Base-by-base conservation (phyloP, 2,329 filamentous ascomycete genomes). In the Cladosporium sp. region DNA sequence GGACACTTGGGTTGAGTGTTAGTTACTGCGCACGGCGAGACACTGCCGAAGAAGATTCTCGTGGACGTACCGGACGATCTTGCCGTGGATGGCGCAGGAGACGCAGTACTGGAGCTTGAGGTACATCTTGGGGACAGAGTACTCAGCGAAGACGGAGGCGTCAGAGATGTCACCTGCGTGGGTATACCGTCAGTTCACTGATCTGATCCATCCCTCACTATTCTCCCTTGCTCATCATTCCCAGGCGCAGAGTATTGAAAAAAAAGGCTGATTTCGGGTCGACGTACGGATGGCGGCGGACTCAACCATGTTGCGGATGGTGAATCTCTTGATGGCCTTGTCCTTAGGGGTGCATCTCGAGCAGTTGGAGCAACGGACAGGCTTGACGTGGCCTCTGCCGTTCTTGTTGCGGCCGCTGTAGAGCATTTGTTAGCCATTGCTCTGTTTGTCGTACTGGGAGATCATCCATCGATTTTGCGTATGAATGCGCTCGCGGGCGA, bases 71-170 rank as follows among this genome's bases (percentile, higher is more conserved):
- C 93, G 92, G 78, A 98, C 94, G 77, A 98, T 98, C 88, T 98
- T 98, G 84, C 93, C 93, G 84, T 98, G 93, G 66, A 98, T 98
- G 72, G 93, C 93, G 80, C 93, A 98, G 78, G 92, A 97, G 73
- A 98, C 93, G 78, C 93, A 98, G 89, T 98, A 98, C 83, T 98
- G 93, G 76, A 98, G 86, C 87, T 98, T 98, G 79, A 98, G 83
- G 88, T 98, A 98, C 94, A 98, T 98, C 88, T 98, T 98, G 79
- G 93, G 93, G 71, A 98, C 92, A 67, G 90, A 91, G 84, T 98
- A 98, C 82, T 98, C 93, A 70, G 87, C 77, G 80, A 97, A 98
- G 78, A 98, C 93, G 71, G 93, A 97, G 71, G 94, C 93, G 76
- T 98, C 93, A 64, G 91, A 96, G 80, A 98, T 98, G 89, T 98